Evolutionary conservation across 1,284 basidiomycete species (phyloP), one percentile per base, ranked within the genome.

Genomic region (Moesziomyces sp.): DNA sequence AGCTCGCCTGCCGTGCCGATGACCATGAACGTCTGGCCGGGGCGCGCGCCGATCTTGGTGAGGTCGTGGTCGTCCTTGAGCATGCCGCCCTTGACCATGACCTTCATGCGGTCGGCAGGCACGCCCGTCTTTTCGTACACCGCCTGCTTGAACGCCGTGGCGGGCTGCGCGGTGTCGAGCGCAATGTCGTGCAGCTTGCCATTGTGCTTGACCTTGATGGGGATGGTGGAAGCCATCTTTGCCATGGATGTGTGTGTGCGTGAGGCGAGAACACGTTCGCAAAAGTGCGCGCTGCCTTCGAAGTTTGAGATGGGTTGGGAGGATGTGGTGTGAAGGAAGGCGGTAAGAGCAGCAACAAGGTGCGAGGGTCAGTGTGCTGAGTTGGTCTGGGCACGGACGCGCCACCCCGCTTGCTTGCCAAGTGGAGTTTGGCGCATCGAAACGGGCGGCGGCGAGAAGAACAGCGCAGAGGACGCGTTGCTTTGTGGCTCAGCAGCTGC

Each of bases 71-170:
- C 92, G 80, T 97, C 93, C 88, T 83, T 83, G 52, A 97, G 88
- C 76, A 93, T 88, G n/a, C 93, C 93, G 50, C 93, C 93, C 84
- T 97, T 97, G 84, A 96, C 88, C 92, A 97, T 95, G 72, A 98
- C 92, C 86, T 97, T 99, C 92, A 97, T 95, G 51, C 94, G 88
- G 79, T 95, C 93, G 10, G 82, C 85, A 13, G 94, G 93, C 5
- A 98, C 91, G 11, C 93, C 93, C 0, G 94, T 97, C 45, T 88
- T 86, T 59, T 91, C 88, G 79, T 92, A 92, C 48, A 97, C 88
- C 3, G 89, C 87, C 77, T 93, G 88, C 85, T 97, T 97, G 88
- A 97, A 96, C 3, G 86, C 88, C 10, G 87, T 83, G 8, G 91
- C 89, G 7, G 92, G 89, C 7, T 88, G 88, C 83, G 90, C 88